Evolutionary conservation across 345 rosid genomes (phyloP).

Genomic region (Geranium brycei): DNA sequence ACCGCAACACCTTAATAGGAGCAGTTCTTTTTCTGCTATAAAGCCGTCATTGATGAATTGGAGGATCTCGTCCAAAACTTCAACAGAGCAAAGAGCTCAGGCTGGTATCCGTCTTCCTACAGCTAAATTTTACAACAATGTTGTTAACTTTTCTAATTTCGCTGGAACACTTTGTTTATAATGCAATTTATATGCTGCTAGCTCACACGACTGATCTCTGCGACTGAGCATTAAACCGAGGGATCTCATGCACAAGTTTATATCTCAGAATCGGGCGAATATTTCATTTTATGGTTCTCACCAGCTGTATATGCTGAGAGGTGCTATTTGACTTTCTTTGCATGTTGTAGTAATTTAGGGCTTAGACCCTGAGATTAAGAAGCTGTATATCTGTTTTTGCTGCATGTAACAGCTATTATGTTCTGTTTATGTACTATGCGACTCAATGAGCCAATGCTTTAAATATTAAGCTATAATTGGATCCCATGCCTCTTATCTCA

Average conservation of each 20-base stretch:
- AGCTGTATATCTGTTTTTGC: neutral
- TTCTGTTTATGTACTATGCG: neutral
- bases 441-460: no score
- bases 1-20: conserved; percentile 27
- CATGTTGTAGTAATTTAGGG: neutral
- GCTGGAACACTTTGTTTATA: neutral
- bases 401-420: no score
- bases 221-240: neutral
- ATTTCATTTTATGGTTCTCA: neutral
- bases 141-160: no score
- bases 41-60: conserved; percentile 56
- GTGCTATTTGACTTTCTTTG: neutral
- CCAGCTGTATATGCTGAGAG: neutral
- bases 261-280: neutral
- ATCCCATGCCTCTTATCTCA: no score
- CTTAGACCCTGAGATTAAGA: neutral
- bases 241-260: neutral
- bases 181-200: neutral
- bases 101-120: conserved; percentile 11
- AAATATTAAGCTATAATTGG: no score
- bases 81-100: conserved; percentile 15
- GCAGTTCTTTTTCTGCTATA: conserved; percentile 70
- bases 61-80: conserved; percentile 37
- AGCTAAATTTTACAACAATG: neutral
- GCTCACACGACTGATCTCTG: neutral